Conservation (phyloP, 2,329 filamentous ascomycete species). For the Hypoxylon sp. region DNA sequence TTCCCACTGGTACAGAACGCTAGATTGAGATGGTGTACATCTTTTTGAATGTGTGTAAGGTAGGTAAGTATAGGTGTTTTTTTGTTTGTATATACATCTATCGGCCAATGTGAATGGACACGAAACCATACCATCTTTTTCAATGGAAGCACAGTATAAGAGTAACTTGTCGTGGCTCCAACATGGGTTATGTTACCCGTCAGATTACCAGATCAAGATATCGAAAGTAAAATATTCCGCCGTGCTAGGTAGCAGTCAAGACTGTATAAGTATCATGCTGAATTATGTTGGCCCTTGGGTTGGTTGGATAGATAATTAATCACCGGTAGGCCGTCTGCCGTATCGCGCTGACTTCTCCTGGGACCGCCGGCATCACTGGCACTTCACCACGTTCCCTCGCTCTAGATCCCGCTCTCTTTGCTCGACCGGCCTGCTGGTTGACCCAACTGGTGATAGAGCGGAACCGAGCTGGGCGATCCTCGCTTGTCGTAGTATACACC, state of each 20-base stretch:
- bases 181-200: background rate
- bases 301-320: slow-evolving; percentile 5
- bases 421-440: slow-evolving; percentile 66
- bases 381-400: slow-evolving; percentile 44
- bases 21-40: slow-evolving; percentile 7
- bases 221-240: background rate
- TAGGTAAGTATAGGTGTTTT: background rate
- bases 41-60: too few relatives aligned
- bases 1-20: slow-evolving; percentile 3
- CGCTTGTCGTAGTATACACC: slow-evolving; percentile 60
- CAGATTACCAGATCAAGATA: background rate
- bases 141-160: too few relatives aligned
- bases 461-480: slow-evolving; percentile 65
- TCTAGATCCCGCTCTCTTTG: slow-evolving; percentile 57
- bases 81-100: slow-evolving; percentile 16
- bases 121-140: background rate
- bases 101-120: background rate
- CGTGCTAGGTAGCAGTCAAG: background rate
- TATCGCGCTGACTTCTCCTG: slow-evolving; percentile 36
- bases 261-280: slow-evolving; percentile 7
- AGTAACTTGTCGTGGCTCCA: background rate
- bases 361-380: slow-evolving; percentile 41
- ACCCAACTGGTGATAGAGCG: slow-evolving; percentile 70
- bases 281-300: too few relatives aligned
- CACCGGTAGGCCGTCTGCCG: slow-evolving; percentile 39